Base-by-base conservation (phyloP, 1,284 basidiomycete genomes). In the Jaminaea rosea region DNA sequence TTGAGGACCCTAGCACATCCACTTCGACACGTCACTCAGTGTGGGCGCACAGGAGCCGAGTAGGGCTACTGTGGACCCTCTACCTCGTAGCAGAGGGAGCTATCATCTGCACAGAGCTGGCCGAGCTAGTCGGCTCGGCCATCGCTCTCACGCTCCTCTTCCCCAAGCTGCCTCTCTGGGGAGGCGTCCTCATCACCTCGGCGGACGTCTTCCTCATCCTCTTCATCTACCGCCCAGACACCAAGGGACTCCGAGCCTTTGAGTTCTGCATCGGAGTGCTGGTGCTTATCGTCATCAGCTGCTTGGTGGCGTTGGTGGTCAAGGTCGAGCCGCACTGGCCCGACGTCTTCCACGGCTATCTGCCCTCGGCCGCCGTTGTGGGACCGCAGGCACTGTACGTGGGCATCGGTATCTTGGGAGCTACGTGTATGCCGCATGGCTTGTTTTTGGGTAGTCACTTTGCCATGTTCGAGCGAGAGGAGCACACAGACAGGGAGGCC, bases 381-480 rank as follows among this genome's bases (percentile, higher is more conserved):
- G 26, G 52, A 67, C 79, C 39, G 7, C 72, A 74, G 15, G 79
- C 84, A 7, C 76, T 96, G 1, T 97, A 94, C 72, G 84, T 84
- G 7, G 85, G 87, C 11, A 77, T 81, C 24, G 80, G 79, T 42
- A 79, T 79, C 55, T 75, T 79, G 31, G 79, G 79, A n/a, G 70
- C 66, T 58, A 75, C 90, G 84, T 66, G 67, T 59, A 79, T 80
- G 91, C 91, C 92, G 0, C 92, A 96, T 72, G 85, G 86, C 41
- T 79, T 96, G 21, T 92, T 89, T 77, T 79, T 96, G 6, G 91
- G 90, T 9, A 89, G 87, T 2, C 83, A 85, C 39, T 72, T 69
- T 58, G 60, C 68, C 3, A 62, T 59, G 23, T 61, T 68, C 46
- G 59, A 71, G 26, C 57, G 70, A 23, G 39, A 42, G 19, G 19